Conservation (phyloP, 345 rosid genomes). For the Heritiera fomes region DNA sequence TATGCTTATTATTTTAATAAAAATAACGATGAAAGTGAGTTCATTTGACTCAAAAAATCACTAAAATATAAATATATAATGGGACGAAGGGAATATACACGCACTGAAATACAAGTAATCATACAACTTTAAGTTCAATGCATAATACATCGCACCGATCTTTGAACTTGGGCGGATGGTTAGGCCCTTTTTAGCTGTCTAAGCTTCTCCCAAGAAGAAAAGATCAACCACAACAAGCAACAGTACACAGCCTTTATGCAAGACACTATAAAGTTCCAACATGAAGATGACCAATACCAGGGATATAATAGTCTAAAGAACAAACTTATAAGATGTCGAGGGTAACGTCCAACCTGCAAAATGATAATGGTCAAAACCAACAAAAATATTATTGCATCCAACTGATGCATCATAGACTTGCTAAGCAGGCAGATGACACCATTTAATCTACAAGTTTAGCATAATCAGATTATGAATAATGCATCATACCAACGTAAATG, state of each 20-base stretch:
- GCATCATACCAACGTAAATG: not conserved
- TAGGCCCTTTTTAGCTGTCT: constrained; percentile 38
- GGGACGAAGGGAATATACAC: not conserved
- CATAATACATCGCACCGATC: not conserved
- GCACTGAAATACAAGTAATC: not conserved
- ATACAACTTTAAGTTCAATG: not conserved
- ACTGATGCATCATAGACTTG: not conserved
- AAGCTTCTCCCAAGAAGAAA: constrained; percentile 57
- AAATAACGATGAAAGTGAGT: too few species aligned
- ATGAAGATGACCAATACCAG: constrained; percentile 99
- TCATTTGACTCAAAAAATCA: too few species aligned
- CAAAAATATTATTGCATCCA: too few species aligned
- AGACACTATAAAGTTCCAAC: constrained; percentile 82
- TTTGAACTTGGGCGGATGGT: not conserved
- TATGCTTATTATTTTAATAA: too few species aligned
- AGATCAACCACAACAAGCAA: constrained; percentile 51
- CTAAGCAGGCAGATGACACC: not conserved
- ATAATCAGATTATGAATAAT: not conserved
- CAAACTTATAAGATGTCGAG: constrained; percentile 92
- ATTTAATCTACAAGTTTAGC: not conserved
- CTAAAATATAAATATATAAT: too few species aligned
- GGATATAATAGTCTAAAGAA: constrained; percentile 92
- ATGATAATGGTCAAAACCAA: not conserved
- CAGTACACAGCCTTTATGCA: constrained; percentile 62
- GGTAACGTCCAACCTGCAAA: constrained; percentile 85